A percentile compares a stretch with the other conserved stretches of the same genome.
Evolutionary conservation across 2,329 filamentous ascomycete genomes (phyloP).

Genomic region (Akanthomyces dipterigenus): DNA sequence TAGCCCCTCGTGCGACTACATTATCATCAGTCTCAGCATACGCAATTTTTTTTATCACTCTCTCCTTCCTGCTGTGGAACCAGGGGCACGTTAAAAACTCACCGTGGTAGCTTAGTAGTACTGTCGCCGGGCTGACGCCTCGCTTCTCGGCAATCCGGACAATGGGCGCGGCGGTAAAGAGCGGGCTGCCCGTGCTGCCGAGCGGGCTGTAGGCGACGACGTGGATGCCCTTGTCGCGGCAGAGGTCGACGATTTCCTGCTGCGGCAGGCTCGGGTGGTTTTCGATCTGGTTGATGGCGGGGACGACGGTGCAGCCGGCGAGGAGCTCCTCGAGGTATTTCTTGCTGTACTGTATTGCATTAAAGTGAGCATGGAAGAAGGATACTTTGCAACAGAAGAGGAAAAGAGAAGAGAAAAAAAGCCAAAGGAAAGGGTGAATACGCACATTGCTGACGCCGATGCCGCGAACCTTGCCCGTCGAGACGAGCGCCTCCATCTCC

Average conservation of each 20-base stretch:
- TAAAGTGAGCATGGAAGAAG: background rate
- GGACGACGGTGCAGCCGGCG: conserved; percentile 44
- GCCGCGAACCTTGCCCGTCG: conserved; percentile 48
- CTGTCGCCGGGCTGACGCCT: conserved; percentile 50
- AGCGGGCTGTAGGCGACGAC: conserved; percentile 67
- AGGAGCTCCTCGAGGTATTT: conserved; percentile 51
- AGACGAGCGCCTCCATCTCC: conserved; percentile 61
- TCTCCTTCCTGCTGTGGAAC: no score
- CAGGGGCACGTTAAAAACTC: conserved; percentile 12
- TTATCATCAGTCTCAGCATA: background rate
- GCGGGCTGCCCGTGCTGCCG: conserved; percentile 56
- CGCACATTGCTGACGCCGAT: conserved; percentile 52
- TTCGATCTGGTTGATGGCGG: conserved; percentile 67
- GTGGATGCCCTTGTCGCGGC: conserved; percentile 61
- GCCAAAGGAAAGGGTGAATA: background rate
- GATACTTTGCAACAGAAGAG: conserved; percentile 1
- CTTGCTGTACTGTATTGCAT: conserved; percentile 38
- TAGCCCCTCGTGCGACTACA: conserved; percentile 59
- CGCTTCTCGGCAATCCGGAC: conserved; percentile 59
- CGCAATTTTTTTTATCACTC: no score
- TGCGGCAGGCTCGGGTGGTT: conserved; percentile 67
- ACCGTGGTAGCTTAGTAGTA: conserved; percentile 69
- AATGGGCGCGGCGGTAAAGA: conserved; percentile 56
- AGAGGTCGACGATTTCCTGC: conserved; percentile 64
- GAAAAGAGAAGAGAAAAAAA: no score